Evolutionary conservation across 108 stramenopile genomes (phyloP).

Genomic region (Bacterosira constricta): DNA sequence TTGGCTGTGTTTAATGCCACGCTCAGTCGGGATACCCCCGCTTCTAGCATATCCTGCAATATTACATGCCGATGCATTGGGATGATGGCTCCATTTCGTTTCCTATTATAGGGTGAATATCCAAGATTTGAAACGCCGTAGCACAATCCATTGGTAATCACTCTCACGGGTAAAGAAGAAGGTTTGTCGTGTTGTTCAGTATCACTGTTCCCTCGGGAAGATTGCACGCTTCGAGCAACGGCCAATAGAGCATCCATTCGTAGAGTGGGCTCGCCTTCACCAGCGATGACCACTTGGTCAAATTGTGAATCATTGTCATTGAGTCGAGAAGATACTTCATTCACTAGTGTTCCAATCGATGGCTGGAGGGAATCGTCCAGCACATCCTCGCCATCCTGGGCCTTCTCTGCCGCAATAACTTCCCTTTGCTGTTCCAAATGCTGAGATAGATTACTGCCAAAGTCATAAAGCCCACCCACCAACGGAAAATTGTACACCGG

Average conservation of each 20-base stretch:
- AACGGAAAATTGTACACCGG: constrained; percentile 17
- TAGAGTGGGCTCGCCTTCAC: constrained; percentile 80
- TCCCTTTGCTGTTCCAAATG: not conserved
- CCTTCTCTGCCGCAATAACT: too few species aligned
- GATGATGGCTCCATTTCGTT: not conserved
- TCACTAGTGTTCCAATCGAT: constrained; percentile 37
- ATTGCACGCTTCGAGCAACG: constrained; percentile 24
- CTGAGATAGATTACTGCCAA: not conserved
- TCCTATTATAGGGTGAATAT: constrained; percentile 25
- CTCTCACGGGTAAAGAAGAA: not conserved
- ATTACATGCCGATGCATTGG: constrained; percentile 20
- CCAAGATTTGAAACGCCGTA: constrained; percentile 36
- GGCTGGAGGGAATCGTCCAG: constrained; percentile 43
- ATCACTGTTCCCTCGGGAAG: not conserved
- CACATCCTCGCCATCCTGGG: not conserved
- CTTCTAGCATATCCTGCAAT: constrained; percentile 38
- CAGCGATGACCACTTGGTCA: constrained; percentile 66
- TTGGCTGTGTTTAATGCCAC: constrained; percentile 39
- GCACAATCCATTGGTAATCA: constrained; percentile 44
- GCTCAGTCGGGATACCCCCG: constrained; percentile 20
- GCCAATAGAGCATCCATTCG: constrained; percentile 60
- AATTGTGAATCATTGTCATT: not conserved
- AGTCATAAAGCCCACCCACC: not conserved
- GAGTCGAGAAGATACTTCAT: constrained; percentile 39
- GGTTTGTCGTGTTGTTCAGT: not conserved